Conservation (phyloP, 2,329 filamentous ascomycete species). For the Purpureocillium takamizusanense region DNA sequence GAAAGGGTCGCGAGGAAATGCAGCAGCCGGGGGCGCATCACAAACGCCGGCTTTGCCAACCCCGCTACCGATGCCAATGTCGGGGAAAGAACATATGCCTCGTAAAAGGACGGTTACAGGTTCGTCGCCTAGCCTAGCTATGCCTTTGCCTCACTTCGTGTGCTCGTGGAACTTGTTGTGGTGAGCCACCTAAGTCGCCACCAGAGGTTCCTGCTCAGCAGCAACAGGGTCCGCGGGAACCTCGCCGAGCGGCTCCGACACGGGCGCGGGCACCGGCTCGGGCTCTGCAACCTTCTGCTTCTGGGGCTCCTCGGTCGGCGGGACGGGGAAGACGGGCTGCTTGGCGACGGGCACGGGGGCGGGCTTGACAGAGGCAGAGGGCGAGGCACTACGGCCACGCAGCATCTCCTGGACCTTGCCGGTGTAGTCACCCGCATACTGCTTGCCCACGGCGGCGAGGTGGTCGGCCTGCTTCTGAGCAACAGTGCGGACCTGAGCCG, state of each 20-base stretch:
- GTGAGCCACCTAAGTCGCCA: conserved; percentile 17
- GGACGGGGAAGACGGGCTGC: conserved; percentile 24
- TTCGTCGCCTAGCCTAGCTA: conserved; percentile 15
- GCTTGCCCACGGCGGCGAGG: conserved; percentile 55
- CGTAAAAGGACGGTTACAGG: conserved; percentile 18
- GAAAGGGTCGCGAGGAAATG: conserved; percentile 12
- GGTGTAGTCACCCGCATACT: conserved; percentile 60
- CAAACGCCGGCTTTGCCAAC: conserved; percentile 15
- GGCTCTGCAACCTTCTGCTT: conserved; percentile 10
- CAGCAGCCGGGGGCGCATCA: conserved; percentile 14
- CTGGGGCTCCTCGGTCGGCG: conserved; percentile 27
- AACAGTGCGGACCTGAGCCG: conserved; percentile 50
- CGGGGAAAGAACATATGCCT: conserved; percentile 13
- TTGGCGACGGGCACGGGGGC: conserved; percentile 23
- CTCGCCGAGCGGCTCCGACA: conserved; percentile 11
- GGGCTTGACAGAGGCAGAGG: conserved; percentile 25
- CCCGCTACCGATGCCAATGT: conserved; percentile 13
- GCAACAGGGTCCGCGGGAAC: conserved; percentile 17
- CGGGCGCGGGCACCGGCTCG: conserved; percentile 15
- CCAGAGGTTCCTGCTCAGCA: conserved; percentile 17
- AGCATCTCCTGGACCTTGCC: conserved; percentile 59
- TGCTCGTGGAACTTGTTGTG: conserved; percentile 16
- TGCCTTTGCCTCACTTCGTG: conserved; percentile 15
- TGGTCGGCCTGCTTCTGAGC: conserved; percentile 57
- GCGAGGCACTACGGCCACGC: conserved; percentile 36